Evolutionary conservation across 2,329 filamentous ascomycete genomes (phyloP), one percentile per base, ranked within the genome.

Genomic region (Microsporum ferrugineum): DNA sequence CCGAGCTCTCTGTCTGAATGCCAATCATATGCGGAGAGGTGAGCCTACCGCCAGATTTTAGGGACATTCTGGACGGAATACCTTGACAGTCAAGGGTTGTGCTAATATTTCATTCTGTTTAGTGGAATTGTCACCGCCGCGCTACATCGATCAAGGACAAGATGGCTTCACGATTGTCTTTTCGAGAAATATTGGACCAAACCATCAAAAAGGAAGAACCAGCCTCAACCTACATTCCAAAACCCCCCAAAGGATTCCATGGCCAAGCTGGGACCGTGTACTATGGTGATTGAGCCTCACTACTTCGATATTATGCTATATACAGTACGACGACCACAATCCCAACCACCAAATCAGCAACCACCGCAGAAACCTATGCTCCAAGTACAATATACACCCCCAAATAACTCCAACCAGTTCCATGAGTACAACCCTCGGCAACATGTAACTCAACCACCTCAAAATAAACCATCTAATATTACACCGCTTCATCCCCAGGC

Each of bases 261-360:
- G 77, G 71, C 76, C 7, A 80, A 78, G 66, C 72, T 84, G 38
- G 84, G 84, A 55, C 76, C 78, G 62, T 84, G 82, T 66, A 79
- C 81, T 61, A 77, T 87, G 58, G 79, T 81, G 38, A 80, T 86
- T 57, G 84, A 85, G 63, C 84, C 84, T 57, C 83, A 86, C 71
- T 80, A 82, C 5, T 84, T 86, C 64, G 81, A 84, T 63, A 81
- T 80, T 17, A 77, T 79, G 65, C 73, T 84, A 29, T 84, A 80
- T 67, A 77, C 78, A 12, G 80, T 83, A 56, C 80, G 81, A 64
- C 79, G 81, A 58, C 74, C 75, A 49, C 73, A 73, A 60, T 68
- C 71, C 34, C 73, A 72, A 51, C 71, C 71, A 8, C 69, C 70
- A 5, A 69, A 33, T 23, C 55, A 47, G 6, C 55, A 38, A 5